Base-by-base conservation (phyloP, 23 red algal species). In the Gracilariopsis chorda region DNA sequence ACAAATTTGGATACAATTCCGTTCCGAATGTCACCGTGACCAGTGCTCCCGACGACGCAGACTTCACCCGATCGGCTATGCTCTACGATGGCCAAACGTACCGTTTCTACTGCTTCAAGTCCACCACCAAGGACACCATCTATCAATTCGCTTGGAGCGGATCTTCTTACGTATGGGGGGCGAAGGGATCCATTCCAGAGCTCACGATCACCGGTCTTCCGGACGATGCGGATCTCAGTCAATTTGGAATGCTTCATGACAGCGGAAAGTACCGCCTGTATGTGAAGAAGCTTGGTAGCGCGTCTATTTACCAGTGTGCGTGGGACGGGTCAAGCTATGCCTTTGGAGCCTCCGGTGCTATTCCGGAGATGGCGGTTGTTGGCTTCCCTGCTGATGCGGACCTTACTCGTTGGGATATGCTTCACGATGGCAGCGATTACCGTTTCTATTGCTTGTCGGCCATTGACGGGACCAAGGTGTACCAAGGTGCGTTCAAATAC, bases 81-180 rank as follows among this genome's bases (percentile, higher is more conserved):
- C 42, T 69, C 19, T 41, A 69, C 34, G 63, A 37, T 9, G 63
- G 42, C 35, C 14, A 35, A 32, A 69, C n/a, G 1, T 69, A 69
- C 63, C 63, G 34, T 37, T 69, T 42, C n/a, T 69, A 69, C 63
- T 69, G 63, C 14, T 69, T 69, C 63, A 69, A 69, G 21, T 32
- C 34, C 2, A 69, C 34, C 63, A n/a, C 63, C 33, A 9, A 10
- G 34, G 63, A 69, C 33, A 69, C 63, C 63, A 69, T 69, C 34
- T 69, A 69, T 7, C 63, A 69, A 37, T 69, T 69, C 5, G 34
- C 34, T 37, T 69, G 63, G 63, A 69, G 42, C 34, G 63, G 34
- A 27, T 40, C 34, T 40, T 32, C 63, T 4, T 69, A 69, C 34
- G 4, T 40, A 69, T 69, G 27, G 4, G 63, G 34, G 1, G 14